These are phyloP conservation scores for Babesia sp. DNA, from an alignment of 169 alveolate genomes.

Conservation along the genomic window DNA sequence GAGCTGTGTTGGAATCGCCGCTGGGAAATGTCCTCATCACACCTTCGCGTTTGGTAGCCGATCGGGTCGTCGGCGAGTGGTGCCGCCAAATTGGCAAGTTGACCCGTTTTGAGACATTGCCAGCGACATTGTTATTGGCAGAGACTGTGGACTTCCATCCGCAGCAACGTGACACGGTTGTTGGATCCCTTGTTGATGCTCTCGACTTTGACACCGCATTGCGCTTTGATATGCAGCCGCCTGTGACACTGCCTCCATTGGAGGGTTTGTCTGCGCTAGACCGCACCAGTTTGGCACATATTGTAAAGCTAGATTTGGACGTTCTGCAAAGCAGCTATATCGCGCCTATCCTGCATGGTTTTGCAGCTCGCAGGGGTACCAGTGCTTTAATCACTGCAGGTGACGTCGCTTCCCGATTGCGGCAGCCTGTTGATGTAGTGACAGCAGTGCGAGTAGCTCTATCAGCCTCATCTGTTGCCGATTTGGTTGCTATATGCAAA, in stretches of 20 bases:
- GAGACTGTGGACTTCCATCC: conserved; percentile 33
- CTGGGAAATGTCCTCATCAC: conserved; percentile 46
- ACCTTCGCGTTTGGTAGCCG: conserved; percentile 2
- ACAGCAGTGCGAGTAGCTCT: neutral
- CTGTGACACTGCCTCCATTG: conserved; percentile 11
- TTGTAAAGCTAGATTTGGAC: conserved; percentile 39
- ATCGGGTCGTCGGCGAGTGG: conserved; percentile 41
- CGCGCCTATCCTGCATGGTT: conserved; percentile 19
- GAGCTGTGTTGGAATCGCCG: conserved; percentile 51
- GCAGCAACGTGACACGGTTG: neutral
- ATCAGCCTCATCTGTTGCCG: neutral
- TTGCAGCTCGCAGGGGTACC: conserved; percentile 21
- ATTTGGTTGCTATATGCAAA: neutral
- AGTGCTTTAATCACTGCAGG: conserved; percentile 15
- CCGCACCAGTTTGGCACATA: neutral
- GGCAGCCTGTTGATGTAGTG: conserved; percentile 33
- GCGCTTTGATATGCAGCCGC: conserved; percentile 3
- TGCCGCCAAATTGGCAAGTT: conserved; percentile 21
- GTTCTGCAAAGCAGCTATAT: conserved; percentile 38
- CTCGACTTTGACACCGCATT: conserved; percentile 45
- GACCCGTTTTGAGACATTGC: conserved; percentile 43
- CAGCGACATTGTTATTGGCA: conserved; percentile 42
- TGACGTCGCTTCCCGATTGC: conserved; percentile 13
- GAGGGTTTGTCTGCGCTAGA: conserved; percentile 13
- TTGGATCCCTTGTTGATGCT: conserved; percentile 16